Percentiles rank a stretch among this genome's conserved stretches.
Conservation (phyloP, 2,329 filamentous ascomycete genomes). For the Arachnomyces sp. region DNA sequence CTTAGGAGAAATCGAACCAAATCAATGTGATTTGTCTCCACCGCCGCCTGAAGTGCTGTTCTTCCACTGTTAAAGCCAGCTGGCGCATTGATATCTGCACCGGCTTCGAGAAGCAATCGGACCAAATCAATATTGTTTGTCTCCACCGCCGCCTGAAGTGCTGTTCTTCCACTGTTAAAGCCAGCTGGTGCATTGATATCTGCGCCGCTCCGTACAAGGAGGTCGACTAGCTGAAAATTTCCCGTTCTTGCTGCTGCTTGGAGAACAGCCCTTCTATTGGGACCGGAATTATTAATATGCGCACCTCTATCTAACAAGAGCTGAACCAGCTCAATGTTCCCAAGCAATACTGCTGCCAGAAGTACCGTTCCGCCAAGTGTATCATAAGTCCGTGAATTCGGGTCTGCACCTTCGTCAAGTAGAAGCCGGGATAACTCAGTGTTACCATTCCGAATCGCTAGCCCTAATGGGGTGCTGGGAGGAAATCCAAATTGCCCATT, state of each 20-base stretch:
- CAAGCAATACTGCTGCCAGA: conserved; percentile 15
- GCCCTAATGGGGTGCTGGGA: no score
- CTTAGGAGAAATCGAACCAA: conserved; percentile 13
- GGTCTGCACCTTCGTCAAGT: no score
- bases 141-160: conserved; percentile 10
- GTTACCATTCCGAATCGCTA: no score
- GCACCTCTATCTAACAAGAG: conserved; percentile 19
- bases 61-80: conserved; percentile 7
- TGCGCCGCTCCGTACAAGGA: conserved; percentile 4
- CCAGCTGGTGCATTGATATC: conserved; percentile 11
- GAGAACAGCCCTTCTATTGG: no score
- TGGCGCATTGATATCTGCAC: conserved; percentile 29
- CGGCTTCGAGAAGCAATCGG: conserved; percentile 22
- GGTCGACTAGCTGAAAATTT: conserved; percentile 7
- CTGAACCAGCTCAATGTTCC: conserved; percentile 14
- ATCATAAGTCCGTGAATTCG: no score
- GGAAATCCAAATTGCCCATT: no score
- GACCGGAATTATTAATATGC: conserved; percentile 11
- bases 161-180: conserved; percentile 7
- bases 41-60: conserved; percentile 15
- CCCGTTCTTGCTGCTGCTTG: background rate
- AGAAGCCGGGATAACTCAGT: no score
- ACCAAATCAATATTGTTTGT: conserved; percentile 5
- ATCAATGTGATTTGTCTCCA: conserved; percentile 10
- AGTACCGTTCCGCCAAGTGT: no score